Percentiles rank a stretch among this genome's conserved stretches.
phyloP scores from a whole-genome alignment of 257 asterid genomes.

The Fraxinus americana region DNA sequence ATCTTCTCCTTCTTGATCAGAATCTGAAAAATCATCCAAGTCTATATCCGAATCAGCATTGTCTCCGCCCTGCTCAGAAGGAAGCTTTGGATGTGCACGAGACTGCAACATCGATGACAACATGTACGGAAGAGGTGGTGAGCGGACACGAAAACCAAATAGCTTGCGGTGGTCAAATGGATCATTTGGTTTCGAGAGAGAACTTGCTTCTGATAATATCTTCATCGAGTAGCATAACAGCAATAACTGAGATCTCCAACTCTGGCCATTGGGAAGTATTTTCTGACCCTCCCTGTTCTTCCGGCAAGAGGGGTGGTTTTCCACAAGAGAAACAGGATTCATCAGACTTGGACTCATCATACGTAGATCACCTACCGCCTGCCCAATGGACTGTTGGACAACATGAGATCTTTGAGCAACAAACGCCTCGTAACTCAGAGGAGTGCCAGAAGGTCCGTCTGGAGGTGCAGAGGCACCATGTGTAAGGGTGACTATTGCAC shows the following conservation, averaged over 20 bases:
- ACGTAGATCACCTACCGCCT: conserved; percentile 77
- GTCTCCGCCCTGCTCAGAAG: conserved; percentile 80
- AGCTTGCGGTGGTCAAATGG: conserved; percentile 76
- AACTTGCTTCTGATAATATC: conserved; percentile 71
- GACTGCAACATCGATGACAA: conserved; percentile 93
- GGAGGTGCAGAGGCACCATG: conserved; percentile 97
- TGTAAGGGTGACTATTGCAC: conserved; percentile 81
- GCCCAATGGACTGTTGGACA: conserved; percentile 89
- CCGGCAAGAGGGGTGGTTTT: conserved; percentile 85
- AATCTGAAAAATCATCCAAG: conserved; percentile 78
- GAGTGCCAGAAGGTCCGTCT: conserved; percentile 87
- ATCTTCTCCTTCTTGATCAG: conserved; percentile 80
- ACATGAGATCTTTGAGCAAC: conserved; percentile 89
- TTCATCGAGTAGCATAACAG: conserved; percentile 84
- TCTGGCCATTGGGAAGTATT: conserved; percentile 91
- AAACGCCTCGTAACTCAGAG: conserved; percentile 80
- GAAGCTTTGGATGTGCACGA: conserved; percentile 83
- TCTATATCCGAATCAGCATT: conserved; percentile 82
- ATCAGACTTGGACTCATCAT: conserved; percentile 86
- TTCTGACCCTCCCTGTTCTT: conserved; percentile 92
- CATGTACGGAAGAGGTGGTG: conserved; percentile 96
- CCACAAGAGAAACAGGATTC: conserved; percentile 92
- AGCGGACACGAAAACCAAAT: conserved; percentile 72
- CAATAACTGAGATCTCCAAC: conserved; percentile 91
- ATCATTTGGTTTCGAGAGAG: conserved; percentile 74